phyloP scores from a whole-genome alignment of 345 rosid species.

The Populus pruinosa region DNA sequence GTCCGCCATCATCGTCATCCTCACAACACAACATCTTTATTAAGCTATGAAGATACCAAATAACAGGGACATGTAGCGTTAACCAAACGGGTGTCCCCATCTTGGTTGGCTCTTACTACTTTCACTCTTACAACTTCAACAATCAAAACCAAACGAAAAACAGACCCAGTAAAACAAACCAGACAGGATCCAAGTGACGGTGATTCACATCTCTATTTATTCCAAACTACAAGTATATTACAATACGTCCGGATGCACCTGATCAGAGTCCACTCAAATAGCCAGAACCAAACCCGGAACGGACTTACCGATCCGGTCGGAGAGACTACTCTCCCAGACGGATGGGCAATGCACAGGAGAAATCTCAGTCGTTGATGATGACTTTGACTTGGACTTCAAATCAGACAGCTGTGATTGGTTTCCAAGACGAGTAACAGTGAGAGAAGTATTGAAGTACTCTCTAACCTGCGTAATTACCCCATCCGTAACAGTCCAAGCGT shows the following conservation, averaged over 20 bases:
- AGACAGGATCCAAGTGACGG: neutral
- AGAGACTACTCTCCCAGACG: constrained; percentile 84
- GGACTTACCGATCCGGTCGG: constrained; percentile 69
- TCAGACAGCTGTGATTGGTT: constrained; percentile 17
- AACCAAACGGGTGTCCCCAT: neutral
- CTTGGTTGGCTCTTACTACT: neutral
- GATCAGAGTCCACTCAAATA: constrained; percentile 28
- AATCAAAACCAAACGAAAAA: neutral
- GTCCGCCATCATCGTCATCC: too few relatives aligned
- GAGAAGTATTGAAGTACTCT: constrained; percentile 93
- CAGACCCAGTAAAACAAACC: neutral
- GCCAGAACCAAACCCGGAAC: constrained; percentile 94
- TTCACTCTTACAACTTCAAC: neutral
- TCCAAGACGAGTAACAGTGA: constrained; percentile 77
- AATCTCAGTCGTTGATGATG: constrained; percentile 39
- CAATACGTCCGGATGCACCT: constrained; percentile 21
- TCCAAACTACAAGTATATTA: neutral
- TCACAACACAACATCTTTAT: neutral
- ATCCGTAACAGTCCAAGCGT: constrained; percentile 93
- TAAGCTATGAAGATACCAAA: neutral
- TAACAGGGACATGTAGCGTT: neutral
- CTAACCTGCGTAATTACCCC: constrained; percentile 90
- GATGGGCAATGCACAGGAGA: constrained; percentile 51
- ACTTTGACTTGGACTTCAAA: constrained; percentile 5
- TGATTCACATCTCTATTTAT: constrained; percentile 32